These are phyloP conservation scores for Cladorrhinum samala DNA, from an alignment of 495 filamentous ascomycete species.

Conservation along the genomic window DNA sequence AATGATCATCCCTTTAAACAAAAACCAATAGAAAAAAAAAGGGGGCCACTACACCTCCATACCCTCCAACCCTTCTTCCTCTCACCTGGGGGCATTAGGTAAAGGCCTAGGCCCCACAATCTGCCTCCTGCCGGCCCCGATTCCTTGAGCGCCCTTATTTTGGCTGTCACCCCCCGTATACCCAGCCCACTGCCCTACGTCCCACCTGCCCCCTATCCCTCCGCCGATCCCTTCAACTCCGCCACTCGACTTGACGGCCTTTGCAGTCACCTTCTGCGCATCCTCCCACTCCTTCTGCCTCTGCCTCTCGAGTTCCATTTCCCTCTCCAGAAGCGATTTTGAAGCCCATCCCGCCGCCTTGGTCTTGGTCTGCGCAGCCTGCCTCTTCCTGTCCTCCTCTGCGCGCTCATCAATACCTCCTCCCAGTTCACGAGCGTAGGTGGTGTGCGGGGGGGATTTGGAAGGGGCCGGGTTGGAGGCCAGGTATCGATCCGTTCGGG, in stretches of 20 bases:
- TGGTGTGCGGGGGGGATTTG: slow-evolving; percentile 26
- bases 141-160: slow-evolving; percentile 63
- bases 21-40: too few relatives aligned
- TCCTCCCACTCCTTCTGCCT: slow-evolving; percentile 94
- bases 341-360: slow-evolving; percentile 69
- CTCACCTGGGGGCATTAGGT: slow-evolving; percentile 22
- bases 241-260: slow-evolving; percentile 44
- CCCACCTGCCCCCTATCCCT: slow-evolving; percentile 63
- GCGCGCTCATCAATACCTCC: slow-evolving; percentile 48
- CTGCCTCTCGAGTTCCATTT: slow-evolving; percentile 94
- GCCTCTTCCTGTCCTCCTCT: slow-evolving; percentile 65
- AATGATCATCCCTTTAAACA: too few relatives aligned
- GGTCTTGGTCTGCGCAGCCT: slow-evolving; percentile 59
- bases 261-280: slow-evolving; percentile 65
- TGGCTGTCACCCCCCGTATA: slow-evolving; percentile 80
- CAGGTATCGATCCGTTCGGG: slow-evolving; percentile 40
- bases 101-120: slow-evolving; percentile 71
- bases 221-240: slow-evolving; percentile 48
- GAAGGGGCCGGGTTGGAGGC: slow-evolving; percentile 36
- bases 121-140: slow-evolving; percentile 71
- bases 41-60: too few relatives aligned
- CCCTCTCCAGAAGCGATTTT: slow-evolving; percentile 81
- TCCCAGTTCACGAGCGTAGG: slow-evolving; percentile 53
- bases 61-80: too few relatives aligned
- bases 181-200: slow-evolving; percentile 79